phyloP scores from a whole-genome alignment of 148 eudicot genomes.

The Spergularia bocconei region DNA sequence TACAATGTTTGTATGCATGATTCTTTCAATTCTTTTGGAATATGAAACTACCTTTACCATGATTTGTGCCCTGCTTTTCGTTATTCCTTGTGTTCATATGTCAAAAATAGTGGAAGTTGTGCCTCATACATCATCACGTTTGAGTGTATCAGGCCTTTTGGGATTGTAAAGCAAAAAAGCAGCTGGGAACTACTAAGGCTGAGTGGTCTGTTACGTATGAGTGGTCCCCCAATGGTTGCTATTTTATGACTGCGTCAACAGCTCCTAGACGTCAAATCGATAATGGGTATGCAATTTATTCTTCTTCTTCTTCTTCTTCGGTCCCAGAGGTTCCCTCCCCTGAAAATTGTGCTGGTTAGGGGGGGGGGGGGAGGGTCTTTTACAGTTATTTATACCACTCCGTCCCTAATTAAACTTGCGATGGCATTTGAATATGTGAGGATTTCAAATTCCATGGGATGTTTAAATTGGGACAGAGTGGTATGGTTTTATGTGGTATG shows the following conservation, averaged over 20 bases:
- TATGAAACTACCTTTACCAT: constrained; percentile 5
- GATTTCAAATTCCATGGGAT: too few relatives aligned
- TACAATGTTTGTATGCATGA: neutral
- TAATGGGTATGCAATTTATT: constrained; percentile 64
- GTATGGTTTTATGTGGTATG: neutral
- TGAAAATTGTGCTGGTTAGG: neutral
- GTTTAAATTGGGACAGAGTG: too few relatives aligned
- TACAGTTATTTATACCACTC: too few relatives aligned
- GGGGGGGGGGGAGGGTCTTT: neutral
- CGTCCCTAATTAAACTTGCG: too few relatives aligned
- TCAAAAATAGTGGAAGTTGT: constrained; percentile 11
- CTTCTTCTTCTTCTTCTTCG: constrained; percentile 8
- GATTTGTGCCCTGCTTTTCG: constrained; percentile 2
- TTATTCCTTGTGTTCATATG: neutral
- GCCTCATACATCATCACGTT: constrained; percentile 12
- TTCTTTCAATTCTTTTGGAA: neutral
- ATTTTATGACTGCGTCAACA: constrained; percentile 93
- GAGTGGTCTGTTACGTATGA: constrained; percentile 95
- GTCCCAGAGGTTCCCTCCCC: neutral
- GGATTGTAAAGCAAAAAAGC: constrained; percentile 86
- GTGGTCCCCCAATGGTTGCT: constrained; percentile 95
- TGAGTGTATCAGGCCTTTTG: constrained; percentile 66
- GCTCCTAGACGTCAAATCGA: constrained; percentile 97
- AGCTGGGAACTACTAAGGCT: constrained; percentile 75
- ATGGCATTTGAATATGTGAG: too few relatives aligned